These are phyloP conservation scores for Nepenthes gracilis DNA, from an alignment of 148 eudicot genomes.

Conservation along the genomic window DNA sequence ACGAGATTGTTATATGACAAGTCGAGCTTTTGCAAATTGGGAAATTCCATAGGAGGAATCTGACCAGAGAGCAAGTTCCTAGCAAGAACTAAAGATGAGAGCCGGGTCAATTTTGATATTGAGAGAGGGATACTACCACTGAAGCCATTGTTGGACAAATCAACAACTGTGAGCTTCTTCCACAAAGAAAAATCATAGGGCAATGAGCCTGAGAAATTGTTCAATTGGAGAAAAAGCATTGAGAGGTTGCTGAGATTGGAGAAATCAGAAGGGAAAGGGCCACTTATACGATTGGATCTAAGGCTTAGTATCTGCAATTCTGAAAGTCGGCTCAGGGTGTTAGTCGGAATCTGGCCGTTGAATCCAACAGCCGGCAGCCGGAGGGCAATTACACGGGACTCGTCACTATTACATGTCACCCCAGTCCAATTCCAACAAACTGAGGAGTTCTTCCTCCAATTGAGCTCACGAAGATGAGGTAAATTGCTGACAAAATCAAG, in stretches of 20 bases:
- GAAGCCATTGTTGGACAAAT: constrained; percentile 62
- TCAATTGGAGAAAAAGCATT: constrained; percentile 62
- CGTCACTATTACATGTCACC: constrained; percentile 41
- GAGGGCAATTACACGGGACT: constrained; percentile 38
- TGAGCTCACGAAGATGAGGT: constrained; percentile 43
- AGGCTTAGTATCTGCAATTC: constrained; percentile 63
- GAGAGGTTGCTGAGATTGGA: constrained; percentile 37
- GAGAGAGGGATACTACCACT: constrained; percentile 55
- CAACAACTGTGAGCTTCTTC: constrained; percentile 41
- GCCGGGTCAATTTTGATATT: constrained; percentile 38
- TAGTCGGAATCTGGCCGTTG: constrained; percentile 51
- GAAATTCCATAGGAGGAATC: constrained; percentile 52
- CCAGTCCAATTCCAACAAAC: constrained; percentile 79
- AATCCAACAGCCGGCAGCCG: constrained; percentile 73
- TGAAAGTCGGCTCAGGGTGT: constrained; percentile 55
- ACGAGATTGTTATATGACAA: constrained; percentile 56
- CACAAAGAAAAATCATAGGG: constrained; percentile 58
- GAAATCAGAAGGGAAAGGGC: constrained; percentile 63
- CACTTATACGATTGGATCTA: constrained; percentile 55
- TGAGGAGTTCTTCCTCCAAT: constrained; percentile 37
- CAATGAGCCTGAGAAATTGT: constrained; percentile 52
- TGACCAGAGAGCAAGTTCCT: constrained; percentile 56
- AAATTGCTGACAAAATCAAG: constrained; percentile 40
- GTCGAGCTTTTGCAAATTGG: constrained; percentile 36
- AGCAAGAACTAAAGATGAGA: constrained; percentile 44